Evolutionary conservation across 163 green algal genomes (phyloP).

Genomic region (Scenedesmus sp.): DNA sequence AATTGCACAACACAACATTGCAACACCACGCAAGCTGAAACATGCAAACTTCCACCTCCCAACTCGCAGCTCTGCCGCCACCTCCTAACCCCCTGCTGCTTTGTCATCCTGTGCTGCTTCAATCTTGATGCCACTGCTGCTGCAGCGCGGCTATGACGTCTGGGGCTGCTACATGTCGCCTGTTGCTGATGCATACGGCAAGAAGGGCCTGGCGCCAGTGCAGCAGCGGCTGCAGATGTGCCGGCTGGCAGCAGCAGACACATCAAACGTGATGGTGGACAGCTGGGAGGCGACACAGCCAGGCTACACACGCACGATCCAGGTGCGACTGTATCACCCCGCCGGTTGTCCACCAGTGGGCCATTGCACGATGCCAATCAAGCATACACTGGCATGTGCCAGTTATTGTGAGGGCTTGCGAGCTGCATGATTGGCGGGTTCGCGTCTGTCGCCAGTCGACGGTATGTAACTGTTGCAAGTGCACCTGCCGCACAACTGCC

Average conservation of each 20-base stretch:
- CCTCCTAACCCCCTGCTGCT: background rate
- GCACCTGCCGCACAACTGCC: background rate
- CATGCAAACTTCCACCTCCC: no score
- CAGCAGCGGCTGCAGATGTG: slow-evolving; percentile 88
- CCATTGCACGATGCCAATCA: no score
- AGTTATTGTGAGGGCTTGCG: background rate
- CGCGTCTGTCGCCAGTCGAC: no score
- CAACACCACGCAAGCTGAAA: no score
- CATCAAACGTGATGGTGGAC: slow-evolving; percentile 87
- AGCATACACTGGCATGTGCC: background rate
- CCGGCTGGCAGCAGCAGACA: slow-evolving; percentile 69
- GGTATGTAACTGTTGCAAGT: background rate
- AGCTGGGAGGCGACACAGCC: slow-evolving; percentile 86
- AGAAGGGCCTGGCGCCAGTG: slow-evolving; percentile 75
- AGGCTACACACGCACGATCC: slow-evolving; percentile 83
- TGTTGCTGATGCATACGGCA: slow-evolving; percentile 87
- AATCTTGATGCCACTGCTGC: no score
- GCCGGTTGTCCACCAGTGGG: no score
- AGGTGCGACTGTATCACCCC: slow-evolving; percentile 60
- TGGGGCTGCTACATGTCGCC: slow-evolving; percentile 87
- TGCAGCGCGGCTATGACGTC: slow-evolving; percentile 77
- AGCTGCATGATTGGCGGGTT: no score
- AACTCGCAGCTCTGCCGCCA: background rate
- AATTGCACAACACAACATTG: background rate
- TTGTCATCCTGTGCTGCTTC: background rate